Conservation (phyloP, 306 rosid genomes). For the Geum urbanum region DNA sequence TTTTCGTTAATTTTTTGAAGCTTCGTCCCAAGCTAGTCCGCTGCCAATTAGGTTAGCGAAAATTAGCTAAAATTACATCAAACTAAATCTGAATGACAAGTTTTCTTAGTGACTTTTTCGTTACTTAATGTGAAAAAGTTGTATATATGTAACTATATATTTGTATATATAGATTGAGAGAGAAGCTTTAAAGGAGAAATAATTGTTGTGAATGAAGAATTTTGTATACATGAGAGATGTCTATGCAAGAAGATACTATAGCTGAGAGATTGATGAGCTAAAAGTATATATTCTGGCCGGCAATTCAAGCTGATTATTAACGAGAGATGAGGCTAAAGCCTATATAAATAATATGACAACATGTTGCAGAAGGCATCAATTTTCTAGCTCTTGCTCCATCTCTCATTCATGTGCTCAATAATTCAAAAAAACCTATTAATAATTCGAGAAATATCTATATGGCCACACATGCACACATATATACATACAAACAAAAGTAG, state of each 20-base stretch:
- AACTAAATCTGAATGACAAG: neutral
- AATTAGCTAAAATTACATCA: neutral
- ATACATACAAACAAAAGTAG: neutral
- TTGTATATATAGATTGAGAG: neutral
- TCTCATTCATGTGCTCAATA: constrained; percentile 9
- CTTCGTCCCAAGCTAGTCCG: neutral
- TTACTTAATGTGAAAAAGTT: neutral
- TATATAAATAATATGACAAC: neutral
- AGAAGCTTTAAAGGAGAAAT: too few species aligned
- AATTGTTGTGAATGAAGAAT: too few species aligned
- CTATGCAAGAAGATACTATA: neutral
- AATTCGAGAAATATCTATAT: neutral
- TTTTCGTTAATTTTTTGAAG: neutral
- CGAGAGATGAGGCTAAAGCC: constrained; percentile 2
- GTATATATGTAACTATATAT: neutral
- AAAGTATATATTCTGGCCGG: neutral
- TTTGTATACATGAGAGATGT: neutral
- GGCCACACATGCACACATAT: neutral
- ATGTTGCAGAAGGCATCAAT: constrained; percentile 2
- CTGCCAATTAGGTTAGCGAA: neutral
- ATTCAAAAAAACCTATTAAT: neutral
- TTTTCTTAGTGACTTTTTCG: neutral
- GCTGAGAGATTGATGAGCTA: neutral
- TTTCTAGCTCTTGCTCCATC: neutral
- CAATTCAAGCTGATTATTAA: neutral